Percentiles rank a stretch among this genome's conserved stretches.
Conservation (phyloP, 495 filamentous ascomycete species). For the Staphylotrichum longicolle region DNA sequence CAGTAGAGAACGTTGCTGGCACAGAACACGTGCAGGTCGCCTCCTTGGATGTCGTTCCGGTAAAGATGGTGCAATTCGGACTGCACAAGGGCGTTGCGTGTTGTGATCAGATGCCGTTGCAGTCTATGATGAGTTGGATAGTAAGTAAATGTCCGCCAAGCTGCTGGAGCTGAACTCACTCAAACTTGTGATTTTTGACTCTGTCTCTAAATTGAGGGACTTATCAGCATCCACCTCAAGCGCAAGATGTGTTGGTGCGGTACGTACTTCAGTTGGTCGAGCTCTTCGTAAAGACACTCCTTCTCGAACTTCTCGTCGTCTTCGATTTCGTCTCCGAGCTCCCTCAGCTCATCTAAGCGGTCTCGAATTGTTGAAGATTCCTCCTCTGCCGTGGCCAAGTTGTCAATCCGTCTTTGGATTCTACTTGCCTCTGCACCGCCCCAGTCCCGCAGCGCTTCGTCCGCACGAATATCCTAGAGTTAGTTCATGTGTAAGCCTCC, state of each 20-base stretch:
- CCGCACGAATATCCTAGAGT: constrained; percentile 8
- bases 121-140: constrained; percentile 20
- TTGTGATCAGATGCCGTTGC: constrained; percentile 31
- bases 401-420: constrained; percentile 16
- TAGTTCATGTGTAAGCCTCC: constrained; percentile 22
- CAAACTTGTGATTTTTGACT: constrained; percentile 6
- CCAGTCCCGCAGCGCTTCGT: constrained; percentile 34
- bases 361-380: not conserved
- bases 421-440: constrained; percentile 14
- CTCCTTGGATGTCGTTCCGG: constrained; percentile 19
- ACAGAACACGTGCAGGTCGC: constrained; percentile 36
- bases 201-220: not conserved
- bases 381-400: constrained; percentile 5
- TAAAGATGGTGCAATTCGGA: constrained; percentile 28
- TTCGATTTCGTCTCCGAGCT: not conserved
- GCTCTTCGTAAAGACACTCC: not conserved
- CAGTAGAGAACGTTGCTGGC: constrained; percentile 41
- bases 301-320: constrained; percentile 2
- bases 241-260: not conserved
- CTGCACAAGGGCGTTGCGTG: constrained; percentile 35
- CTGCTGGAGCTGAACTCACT: constrained; percentile 9
- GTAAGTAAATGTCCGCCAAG: not conserved
- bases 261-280: constrained; percentile 1
- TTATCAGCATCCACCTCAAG: not conserved
- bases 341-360: not conserved